Conservation (phyloP, 768 basidiomycete genomes). For the Macrolepiota fuliginosa region DNA sequence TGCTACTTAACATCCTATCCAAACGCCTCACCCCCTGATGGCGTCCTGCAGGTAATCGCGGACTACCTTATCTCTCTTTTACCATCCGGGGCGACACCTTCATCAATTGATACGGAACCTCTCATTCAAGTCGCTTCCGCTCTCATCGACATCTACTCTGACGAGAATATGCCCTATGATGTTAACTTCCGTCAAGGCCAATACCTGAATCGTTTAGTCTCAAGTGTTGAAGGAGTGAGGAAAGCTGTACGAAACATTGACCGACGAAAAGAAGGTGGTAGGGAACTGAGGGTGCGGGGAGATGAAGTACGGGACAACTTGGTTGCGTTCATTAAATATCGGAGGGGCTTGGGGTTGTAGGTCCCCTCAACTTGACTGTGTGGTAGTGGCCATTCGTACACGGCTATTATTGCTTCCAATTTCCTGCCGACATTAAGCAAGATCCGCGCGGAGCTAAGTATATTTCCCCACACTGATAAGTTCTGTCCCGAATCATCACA, state of each 20-base stretch:
- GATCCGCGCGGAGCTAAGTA: too few relatives aligned
- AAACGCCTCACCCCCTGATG: not conserved
- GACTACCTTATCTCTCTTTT: constrained; percentile 65
- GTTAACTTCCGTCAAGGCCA: constrained; percentile 68
- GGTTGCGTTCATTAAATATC: constrained; percentile 72
- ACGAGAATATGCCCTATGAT: constrained; percentile 80
- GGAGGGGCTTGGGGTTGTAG: constrained; percentile 51
- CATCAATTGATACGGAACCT: constrained; percentile 57
- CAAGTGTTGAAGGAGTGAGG: constrained; percentile 61
- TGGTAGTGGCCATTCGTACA: not conserved
- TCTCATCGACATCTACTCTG: constrained; percentile 90
- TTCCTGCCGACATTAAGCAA: too few relatives aligned
- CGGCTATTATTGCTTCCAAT: too few relatives aligned
- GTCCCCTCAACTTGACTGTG: not conserved
- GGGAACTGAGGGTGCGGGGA: constrained; percentile 62
- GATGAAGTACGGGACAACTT: constrained; percentile 79
- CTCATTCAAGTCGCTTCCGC: constrained; percentile 78
- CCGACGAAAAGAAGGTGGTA: constrained; percentile 61
- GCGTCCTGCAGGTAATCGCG: constrained; percentile 50
- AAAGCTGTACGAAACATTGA: constrained; percentile 66
- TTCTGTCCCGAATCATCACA: not conserved
- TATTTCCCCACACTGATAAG: too few relatives aligned
- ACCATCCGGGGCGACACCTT: constrained; percentile 37
- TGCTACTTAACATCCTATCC: not conserved
- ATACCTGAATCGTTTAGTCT: constrained; percentile 53